phyloP scores from a whole-genome alignment of 2,329 filamentous ascomycete species.

The Penicillium sp. region DNA sequence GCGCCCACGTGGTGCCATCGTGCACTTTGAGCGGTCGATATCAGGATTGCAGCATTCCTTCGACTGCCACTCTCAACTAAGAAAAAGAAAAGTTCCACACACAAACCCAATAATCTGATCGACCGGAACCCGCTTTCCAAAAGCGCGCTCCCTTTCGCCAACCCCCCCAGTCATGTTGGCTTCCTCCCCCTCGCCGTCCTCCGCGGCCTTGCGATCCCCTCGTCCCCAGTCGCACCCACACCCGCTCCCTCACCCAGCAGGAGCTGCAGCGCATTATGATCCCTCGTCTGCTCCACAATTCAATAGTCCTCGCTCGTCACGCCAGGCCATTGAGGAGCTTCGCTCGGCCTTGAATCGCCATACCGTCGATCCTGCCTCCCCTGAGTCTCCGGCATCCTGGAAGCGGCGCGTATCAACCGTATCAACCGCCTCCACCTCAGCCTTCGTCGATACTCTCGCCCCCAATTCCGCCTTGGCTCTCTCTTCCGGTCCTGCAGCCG shows the following conservation, averaged over 20 bases:
- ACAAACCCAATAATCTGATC: background rate
- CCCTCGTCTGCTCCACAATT: conserved; percentile 31
- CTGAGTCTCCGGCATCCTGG: conserved; percentile 36
- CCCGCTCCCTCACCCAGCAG: conserved; percentile 19
- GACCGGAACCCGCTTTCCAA: background rate
- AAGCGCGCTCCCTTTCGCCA: background rate
- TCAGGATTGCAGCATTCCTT: conserved; percentile 21
- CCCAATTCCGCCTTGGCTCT: conserved; percentile 17
- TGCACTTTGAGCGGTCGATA: conserved; percentile 25
- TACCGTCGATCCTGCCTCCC: conserved; percentile 38
- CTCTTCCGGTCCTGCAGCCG: conserved; percentile 20
- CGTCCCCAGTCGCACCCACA: conserved; percentile 3
- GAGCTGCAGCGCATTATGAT: conserved; percentile 33
- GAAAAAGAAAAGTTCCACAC: background rate
- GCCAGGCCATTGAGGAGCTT: conserved; percentile 43
- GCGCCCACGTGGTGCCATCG: conserved; percentile 41
- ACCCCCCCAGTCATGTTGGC: conserved; percentile 35
- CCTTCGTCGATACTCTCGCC: conserved; percentile 11
- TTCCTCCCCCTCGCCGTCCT: conserved; percentile 45
- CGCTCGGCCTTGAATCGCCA: conserved; percentile 42
- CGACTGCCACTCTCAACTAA: background rate
- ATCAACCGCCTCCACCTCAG: conserved; percentile 28
- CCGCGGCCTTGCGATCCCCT: conserved; percentile 38
- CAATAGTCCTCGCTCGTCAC: conserved; percentile 37
- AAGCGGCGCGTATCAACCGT: conserved; percentile 27